These are phyloP conservation scores for Globisporangium okanoganense DNA, from an alignment of 352 stramenopile species.

Conservation along the genomic window DNA sequence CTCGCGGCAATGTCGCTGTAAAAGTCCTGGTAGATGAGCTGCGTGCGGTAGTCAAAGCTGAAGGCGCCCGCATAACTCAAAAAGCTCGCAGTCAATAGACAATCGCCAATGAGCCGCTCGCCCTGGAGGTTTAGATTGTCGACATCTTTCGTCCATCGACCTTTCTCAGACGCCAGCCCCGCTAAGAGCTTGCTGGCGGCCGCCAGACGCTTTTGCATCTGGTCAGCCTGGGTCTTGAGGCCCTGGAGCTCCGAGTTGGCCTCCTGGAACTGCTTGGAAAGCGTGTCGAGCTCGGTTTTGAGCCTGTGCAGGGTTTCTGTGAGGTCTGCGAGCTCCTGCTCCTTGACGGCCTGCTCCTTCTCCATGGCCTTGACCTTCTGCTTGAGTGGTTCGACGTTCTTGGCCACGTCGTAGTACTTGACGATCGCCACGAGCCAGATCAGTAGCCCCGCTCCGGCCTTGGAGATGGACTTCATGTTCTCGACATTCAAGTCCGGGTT, in stretches of 20 bases:
- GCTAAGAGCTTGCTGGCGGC: constrained; percentile 92
- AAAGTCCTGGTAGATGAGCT: constrained; percentile 89
- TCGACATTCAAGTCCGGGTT: constrained; percentile 93
- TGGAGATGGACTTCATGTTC: constrained; percentile 94
- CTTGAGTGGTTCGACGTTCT: constrained; percentile 91
- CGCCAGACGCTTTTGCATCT: constrained; percentile 93
- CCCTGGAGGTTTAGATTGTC: constrained; percentile 80
- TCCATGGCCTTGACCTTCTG: constrained; percentile 92
- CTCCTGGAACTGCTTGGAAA: constrained; percentile 90
- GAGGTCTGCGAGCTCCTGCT: constrained; percentile 82
- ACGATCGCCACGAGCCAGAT: constrained; percentile 94
- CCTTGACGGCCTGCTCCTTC: constrained; percentile 91
- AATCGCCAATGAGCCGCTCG: constrained; percentile 87
- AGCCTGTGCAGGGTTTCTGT: constrained; percentile 84
- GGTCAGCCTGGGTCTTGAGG: constrained; percentile 89
- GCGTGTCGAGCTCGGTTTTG: constrained; percentile 83
- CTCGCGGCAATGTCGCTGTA: constrained; percentile 79
- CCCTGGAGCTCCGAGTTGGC: constrained; percentile 91
- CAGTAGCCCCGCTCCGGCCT: constrained; percentile 86
- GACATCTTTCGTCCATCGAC: constrained; percentile 92
- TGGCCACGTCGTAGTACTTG: constrained; percentile 95
- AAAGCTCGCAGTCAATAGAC: constrained; percentile 88
- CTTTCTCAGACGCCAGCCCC: constrained; percentile 88
- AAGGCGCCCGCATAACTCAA: constrained; percentile 90
- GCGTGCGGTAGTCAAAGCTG: constrained; percentile 87